Conservation (phyloP, 192 early-diverging fungal genomes). For the Endogone sp. region DNA sequence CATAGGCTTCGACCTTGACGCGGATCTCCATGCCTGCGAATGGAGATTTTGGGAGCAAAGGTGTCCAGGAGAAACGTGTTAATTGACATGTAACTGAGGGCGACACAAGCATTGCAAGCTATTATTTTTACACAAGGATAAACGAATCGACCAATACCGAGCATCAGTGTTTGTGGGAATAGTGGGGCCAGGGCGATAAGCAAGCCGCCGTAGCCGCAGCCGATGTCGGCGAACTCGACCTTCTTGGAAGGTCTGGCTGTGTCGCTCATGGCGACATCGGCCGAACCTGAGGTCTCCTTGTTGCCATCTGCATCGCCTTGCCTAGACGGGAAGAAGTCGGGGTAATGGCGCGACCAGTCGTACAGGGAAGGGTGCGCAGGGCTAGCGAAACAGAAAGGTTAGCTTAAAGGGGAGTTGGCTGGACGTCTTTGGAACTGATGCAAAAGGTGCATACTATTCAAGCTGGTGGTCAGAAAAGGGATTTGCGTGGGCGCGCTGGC, state of each 20-base stretch:
- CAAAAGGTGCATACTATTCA: slow-evolving; percentile 65
- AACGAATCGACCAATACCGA: slow-evolving; percentile 56
- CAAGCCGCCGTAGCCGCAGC: slow-evolving; percentile 97
- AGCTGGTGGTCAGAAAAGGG: slow-evolving; percentile 94
- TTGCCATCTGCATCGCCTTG: slow-evolving; percentile 20
- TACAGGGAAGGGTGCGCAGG: slow-evolving; percentile 73
- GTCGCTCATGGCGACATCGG: slow-evolving; percentile 18
- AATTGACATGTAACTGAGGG: not conserved
- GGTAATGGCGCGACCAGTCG: slow-evolving; percentile 91
- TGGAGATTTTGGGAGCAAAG: not conserved
- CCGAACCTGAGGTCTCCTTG: slow-evolving; percentile 13
- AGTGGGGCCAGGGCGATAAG: slow-evolving; percentile 83
- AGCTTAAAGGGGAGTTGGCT: not conserved
- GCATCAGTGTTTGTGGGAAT: slow-evolving; percentile 88
- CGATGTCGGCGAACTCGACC: slow-evolving; percentile 97
- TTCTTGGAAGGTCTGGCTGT: slow-evolving; percentile 17
- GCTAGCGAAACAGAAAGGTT: no score
- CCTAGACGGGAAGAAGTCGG: slow-evolving; percentile 51
- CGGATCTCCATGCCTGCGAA: slow-evolving; percentile 93
- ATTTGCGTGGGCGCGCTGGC: slow-evolving; percentile 95
- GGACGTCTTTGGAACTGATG: not conserved
- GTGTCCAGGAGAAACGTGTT: not conserved
- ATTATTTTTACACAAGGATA: not conserved
- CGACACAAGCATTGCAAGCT: not conserved
- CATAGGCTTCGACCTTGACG: slow-evolving; percentile 90